Base-by-base conservation (phyloP, 176 grass and related monocot genomes). In the barley (Hordeum vulgare) region DNA sequence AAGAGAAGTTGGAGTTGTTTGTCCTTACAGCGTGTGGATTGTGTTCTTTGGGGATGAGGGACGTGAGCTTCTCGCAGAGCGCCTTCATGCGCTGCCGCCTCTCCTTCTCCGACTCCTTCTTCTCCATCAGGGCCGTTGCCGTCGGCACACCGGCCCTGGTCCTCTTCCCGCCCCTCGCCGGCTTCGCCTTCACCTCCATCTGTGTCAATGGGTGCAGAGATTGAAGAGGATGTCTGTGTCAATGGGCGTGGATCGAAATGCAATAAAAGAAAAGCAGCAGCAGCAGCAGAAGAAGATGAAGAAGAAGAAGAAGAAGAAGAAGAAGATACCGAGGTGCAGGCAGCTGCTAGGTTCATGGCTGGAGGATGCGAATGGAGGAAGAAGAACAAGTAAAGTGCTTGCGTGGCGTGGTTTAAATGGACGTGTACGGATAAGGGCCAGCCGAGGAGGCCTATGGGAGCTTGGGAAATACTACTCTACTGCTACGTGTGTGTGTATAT, bases 41-140 rank as follows among this genome's bases (percentile, higher is more conserved):
- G 66, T 85, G 78, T 35, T 86, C 53, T 56, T 75, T 80, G 21
- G 92, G 89, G 78, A 94, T 72, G 77, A 94, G 89, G 45, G 90
- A 92, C 28, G 83, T 61, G 64, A 95, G 93, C 78, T 90, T 83
- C 21, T 61, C 0, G 85, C 93, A 92, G 24, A 95, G 82, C 37
- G 2, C 27, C 79, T 92, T 95, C 90, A 95, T 95, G 21, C 79
- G 87, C 75, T 82, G 57, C 86, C 93, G 80, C 78, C 93, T 90
- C 28, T 75, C 81, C 42, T 75, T 86, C 87, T 95, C 93, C 35
- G 86, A 73, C 29, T 89, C 86, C 37, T 92, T 95, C 74, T 90
- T 90, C 90, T 86, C 72, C n/a, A n/a, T n/a, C n/a, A 47, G 14
- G 14, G 15, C 0, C 47, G 20, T 54, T 1, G 26, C 9, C 6